These are phyloP conservation scores for Spizellomyces punctatus DNA, from an alignment of 192 early-diverging fungal species.

Conservation along the genomic window DNA sequence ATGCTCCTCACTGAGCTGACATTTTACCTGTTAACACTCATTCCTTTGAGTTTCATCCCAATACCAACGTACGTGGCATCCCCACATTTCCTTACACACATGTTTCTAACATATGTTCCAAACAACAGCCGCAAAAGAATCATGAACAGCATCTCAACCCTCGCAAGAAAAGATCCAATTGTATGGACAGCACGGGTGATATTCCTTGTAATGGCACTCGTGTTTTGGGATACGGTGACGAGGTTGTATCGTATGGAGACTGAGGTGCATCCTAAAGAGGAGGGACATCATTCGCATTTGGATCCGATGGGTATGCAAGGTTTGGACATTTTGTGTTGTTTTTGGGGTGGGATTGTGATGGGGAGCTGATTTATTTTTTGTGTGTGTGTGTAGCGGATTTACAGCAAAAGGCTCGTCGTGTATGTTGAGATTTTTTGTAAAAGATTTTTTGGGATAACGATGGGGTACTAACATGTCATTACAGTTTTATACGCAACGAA, in stretches of 20 bases:
- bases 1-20: slow-evolving; percentile 43
- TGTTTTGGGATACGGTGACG: slow-evolving; percentile 53
- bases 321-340: background rate
- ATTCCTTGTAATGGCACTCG: slow-evolving; percentile 42
- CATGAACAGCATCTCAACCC: slow-evolving; percentile 29
- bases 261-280: slow-evolving; percentile 22
- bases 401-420: slow-evolving; percentile 26
- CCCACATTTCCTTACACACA: too few species aligned
- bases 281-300: slow-evolving; percentile 4
- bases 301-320: slow-evolving; percentile 7
- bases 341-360: too few species aligned
- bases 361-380: too few species aligned
- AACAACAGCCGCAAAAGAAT: slow-evolving; percentile 38
- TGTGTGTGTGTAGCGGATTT: slow-evolving; percentile 9
- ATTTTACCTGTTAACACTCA: slow-evolving; percentile 40
- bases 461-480: background rate
- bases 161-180: slow-evolving; percentile 40
- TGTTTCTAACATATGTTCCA: too few species aligned
- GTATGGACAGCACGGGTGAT: slow-evolving; percentile 46
- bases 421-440: slow-evolving; percentile 5
- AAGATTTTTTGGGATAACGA: background rate
- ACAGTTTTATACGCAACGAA: slow-evolving; percentile 51
- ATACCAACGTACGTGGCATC: slow-evolving; percentile 25
- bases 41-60: slow-evolving; percentile 50
- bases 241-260: slow-evolving; percentile 41